A percentile compares a stretch with the other conserved stretches of the same genome.
phyloP scores from a whole-genome alignment of 2,329 filamentous ascomycete genomes.

The Mariannaea sp. region DNA sequence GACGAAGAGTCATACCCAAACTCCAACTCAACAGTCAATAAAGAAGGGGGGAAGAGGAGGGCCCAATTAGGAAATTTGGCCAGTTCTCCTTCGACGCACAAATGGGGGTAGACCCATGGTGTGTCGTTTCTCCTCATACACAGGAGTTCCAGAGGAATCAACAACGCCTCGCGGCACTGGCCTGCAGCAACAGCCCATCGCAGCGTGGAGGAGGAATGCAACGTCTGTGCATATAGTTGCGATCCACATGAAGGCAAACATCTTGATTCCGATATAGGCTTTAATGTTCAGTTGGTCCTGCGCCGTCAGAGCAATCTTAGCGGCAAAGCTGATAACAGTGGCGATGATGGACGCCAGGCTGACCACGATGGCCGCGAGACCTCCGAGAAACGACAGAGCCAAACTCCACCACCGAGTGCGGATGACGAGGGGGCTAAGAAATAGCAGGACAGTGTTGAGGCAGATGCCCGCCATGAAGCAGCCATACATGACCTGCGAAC shows the following conservation, averaged over 20 bases:
- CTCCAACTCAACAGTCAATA: not conserved
- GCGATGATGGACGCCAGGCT: constrained; percentile 74
- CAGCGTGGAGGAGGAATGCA: constrained; percentile 74
- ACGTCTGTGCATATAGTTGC: constrained; percentile 69
- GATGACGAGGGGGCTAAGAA: constrained; percentile 63
- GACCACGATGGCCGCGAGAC: constrained; percentile 69
- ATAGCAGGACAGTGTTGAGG: constrained; percentile 73
- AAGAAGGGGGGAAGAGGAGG: no score
- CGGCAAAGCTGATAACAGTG: constrained; percentile 83
- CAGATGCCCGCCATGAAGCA: constrained; percentile 77
- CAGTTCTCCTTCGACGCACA: constrained; percentile 37
- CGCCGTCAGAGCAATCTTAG: constrained; percentile 74
- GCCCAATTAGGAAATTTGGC: constrained; percentile 14
- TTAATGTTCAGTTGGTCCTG: constrained; percentile 77
- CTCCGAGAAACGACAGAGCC: constrained; percentile 69
- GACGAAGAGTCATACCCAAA: no score
- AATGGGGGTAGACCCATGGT: constrained; percentile 36
- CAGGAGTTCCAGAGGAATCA: constrained; percentile 9
- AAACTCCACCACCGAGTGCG: constrained; percentile 66
- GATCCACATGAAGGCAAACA: constrained; percentile 92
- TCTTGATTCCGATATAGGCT: constrained; percentile 69
- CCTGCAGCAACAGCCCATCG: constrained; percentile 76
- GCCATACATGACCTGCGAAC: constrained; percentile 85
- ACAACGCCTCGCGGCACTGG: constrained; percentile 32
- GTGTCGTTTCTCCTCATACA: constrained; percentile 31